Evolutionary conservation across 352 stramenopile genomes (phyloP).

Genomic region (Phytophthora idaei): DNA sequence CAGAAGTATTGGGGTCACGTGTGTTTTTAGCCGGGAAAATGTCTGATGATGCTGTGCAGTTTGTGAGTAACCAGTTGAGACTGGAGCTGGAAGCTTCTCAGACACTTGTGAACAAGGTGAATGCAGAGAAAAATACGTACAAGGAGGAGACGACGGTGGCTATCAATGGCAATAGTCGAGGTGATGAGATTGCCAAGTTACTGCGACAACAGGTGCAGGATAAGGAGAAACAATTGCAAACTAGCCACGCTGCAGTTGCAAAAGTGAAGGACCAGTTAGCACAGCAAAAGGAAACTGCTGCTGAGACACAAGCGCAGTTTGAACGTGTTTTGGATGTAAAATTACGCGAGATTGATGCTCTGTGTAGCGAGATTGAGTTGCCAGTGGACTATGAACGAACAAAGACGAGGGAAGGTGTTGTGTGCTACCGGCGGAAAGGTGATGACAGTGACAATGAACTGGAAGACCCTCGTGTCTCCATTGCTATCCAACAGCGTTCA

Average conservation of each 20-base stretch:
- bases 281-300: conserved; percentile 51
- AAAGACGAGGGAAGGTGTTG: conserved; percentile 56
- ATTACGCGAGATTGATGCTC: conserved; percentile 54
- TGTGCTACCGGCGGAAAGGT: conserved; percentile 54
- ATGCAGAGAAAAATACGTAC: conserved; percentile 17
- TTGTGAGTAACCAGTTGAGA: conserved; percentile 39
- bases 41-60: conserved; percentile 39
- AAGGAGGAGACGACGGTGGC: not conserved
- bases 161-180: conserved; percentile 5
- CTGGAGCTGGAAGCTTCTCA: conserved; percentile 34
- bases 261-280: conserved; percentile 54
- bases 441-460: conserved; percentile 38
- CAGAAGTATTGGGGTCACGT: conserved; percentile 37
- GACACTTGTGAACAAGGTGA: conserved; percentile 29
- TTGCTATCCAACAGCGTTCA: conserved; percentile 32
- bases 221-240: conserved; percentile 38
- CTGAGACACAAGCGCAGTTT: conserved; percentile 46
- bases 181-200: conserved; percentile 17
- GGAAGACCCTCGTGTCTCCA: conserved; percentile 61
- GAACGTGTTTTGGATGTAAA: conserved; percentile 59
- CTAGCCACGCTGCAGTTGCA: conserved; percentile 35
- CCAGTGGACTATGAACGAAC: conserved; percentile 45
- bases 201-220: conserved; percentile 46
- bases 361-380: conserved; percentile 58
- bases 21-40: conserved; percentile 42